Evolutionary conservation across 306 rosid genomes (phyloP), one percentile per base, ranked within the genome.

Genomic region (Oxytropis ochrocephala): DNA sequence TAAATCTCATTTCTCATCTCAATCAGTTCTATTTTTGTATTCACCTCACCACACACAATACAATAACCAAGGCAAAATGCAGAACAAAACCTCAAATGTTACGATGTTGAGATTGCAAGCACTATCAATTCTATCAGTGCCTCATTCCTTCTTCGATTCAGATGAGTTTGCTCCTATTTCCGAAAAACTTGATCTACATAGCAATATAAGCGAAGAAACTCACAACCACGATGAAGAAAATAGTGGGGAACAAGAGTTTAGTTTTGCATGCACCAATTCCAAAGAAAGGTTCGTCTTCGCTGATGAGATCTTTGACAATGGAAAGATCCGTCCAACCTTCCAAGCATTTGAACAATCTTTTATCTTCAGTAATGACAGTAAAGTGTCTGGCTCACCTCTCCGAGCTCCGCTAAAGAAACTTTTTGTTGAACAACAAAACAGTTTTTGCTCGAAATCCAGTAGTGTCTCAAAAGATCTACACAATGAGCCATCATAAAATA

Each of bases 391-490:
- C 6, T 29, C 73, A 18, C 10, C 69, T 43, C 69, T 38, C n/a
- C 33, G 79, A 3, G 61, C 82, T 21, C 86, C 81, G 3, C 3
- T 87, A 59, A 90, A 67, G 87, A 85, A 77, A 76, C 21, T 85
- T 0, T 85, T 87, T 29, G 18, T 78, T n/a, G 73, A 78, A 7
- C 82, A 82, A 44, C 59, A 0, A 32, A 38, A 18, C 1, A 6
- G 0, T 17, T 2, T 10, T 0, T 0, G 5, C 7, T 59, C 11
- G 16, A 5, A 33, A 8, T 13, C 4, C 4, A 7, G 11, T n/a
- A 39, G 17, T 54, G 0, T 49, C 18, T 53, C 27, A 33, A 13
- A 32, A n/a, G 64, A 13, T 18, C 4, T 2, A 11, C 17, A 7
- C 30, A 8, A 39, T 2, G 16, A 11, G 38, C 6, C 35, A 53